A percentile compares a stretch with the other conserved stretches of the same genome.
These are phyloP conservation scores for Xenosphaeropsis pyriputrescens DNA, from an alignment of 2,329 filamentous ascomycete genomes.

Conservation along the genomic window DNA sequence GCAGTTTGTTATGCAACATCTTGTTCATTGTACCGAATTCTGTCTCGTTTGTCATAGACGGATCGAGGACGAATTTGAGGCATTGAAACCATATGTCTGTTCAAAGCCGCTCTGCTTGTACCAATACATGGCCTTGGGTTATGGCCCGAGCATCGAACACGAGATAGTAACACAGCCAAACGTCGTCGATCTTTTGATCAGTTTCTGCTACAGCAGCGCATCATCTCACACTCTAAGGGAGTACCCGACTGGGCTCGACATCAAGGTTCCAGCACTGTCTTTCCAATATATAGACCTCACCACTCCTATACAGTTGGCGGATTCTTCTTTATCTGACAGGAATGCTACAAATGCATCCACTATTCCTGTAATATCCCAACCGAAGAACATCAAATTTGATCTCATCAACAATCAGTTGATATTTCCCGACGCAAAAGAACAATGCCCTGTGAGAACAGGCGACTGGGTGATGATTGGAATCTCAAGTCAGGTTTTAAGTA, in stretches of 20 bases:
- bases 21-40: constrained; percentile 71
- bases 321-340: background rate
- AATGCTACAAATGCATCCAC: background rate
- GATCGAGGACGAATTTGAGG: constrained; percentile 48
- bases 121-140: constrained; percentile 76
- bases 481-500: too few relatives aligned
- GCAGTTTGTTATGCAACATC: constrained; percentile 64
- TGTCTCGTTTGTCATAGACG: constrained; percentile 73
- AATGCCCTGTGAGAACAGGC: too few relatives aligned
- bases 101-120: constrained; percentile 62
- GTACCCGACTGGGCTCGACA: constrained; percentile 18
- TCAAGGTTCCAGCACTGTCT: constrained; percentile 11
- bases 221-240: constrained; percentile 13
- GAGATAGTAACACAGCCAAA: constrained; percentile 67
- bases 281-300: background rate
- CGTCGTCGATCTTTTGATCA: constrained; percentile 73
- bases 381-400: constrained; percentile 8
- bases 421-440: constrained; percentile 3
- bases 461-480: too few relatives aligned
- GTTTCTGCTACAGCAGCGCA: constrained; percentile 55
- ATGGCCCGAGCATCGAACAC: constrained; percentile 74
- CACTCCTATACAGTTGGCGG: background rate
- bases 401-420: constrained; percentile 6
- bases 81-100: constrained; percentile 70
- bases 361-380: background rate